Base-by-base conservation (phyloP, 768 basidiomycete species). In the Dioszegia aurantiaca region DNA sequence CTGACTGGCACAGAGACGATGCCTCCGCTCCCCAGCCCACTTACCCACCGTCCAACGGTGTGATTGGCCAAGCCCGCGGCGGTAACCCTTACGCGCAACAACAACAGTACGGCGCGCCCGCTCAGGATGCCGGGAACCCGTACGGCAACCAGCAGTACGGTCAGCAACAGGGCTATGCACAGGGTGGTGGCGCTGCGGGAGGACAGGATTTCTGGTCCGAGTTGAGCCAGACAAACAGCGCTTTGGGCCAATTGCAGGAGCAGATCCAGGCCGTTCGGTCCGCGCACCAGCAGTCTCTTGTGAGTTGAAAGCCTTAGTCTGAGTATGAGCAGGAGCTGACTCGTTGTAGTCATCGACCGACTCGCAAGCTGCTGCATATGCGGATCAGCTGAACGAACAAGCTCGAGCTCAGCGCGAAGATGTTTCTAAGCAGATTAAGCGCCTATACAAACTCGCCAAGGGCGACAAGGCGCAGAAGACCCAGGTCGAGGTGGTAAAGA, bases 281-380 rank as follows among this genome's bases (percentile, higher is more conserved):
- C 40, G 73, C 72, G 28, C 75, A 76, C 55, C 64, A 69, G 49
- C 61, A 68, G 37, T 67, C 64, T 55, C 58, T 76, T 51, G 75
- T 74, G 47, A 64, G 75, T 66, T 83, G 70, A 82, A 86, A n/a
- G 77, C 80, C 52, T 19, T 77, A 80, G 14, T 6, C 51, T 70
- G 82, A 85, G 65, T 81, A 86, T 45, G 81, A 87, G 55, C 87
- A 85, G 12, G 24, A 36, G 31, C 47, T 53, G 42, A 61, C 56
- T 21, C 10, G n/a, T n/a, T 21, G 42, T 87, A 92, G 75, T 82
- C 88, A 72, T 85, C 82, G 70, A 90, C 91, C 55, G 90, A 90
- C 56, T 52, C 60, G 16, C 49, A 60, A 11, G 69, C 73, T 16
- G 56, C 68, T 42, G 62, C 64, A 4, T 65, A 76, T 49, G 73